Evolutionary conservation across 805 yeast species (phyloP), one percentile per base, ranked within the genome.

Genomic region (Yamadazyma sp.): DNA sequence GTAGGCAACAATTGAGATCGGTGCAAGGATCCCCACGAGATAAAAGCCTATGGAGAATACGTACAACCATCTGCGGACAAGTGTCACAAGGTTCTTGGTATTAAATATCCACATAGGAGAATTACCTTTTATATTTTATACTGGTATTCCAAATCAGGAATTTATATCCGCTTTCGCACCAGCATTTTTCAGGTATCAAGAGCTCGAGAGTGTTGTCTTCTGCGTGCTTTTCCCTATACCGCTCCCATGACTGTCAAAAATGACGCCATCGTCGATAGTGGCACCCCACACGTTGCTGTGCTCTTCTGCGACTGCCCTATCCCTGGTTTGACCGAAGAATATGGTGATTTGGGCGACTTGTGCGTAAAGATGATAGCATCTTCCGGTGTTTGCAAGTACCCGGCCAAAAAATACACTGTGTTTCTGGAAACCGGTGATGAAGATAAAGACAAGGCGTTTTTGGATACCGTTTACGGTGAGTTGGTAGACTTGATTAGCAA

Each of bases 291-390:
- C 40, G 54, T 69, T 31, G 73, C 73, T 11, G 56, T 70, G 14
- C 47, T 70, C n/a, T 65, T 59, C 3, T 56, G 65, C 40, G 75
- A 71, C 42, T 59, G 63, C 5, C 64, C 67, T 5, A 59, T 60
- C 19, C 47, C 48, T 8, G 59, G 50, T 16, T 42, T 57, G 13
- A 44, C 56, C 14, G 58, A 49, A 12, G 49, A 48, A n/a, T 66
- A 49, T 48, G 82, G 82, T 1, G 78, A 75, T 51, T 77, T 72
- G 50, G 82, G 78, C 2, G 78, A 76, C 42, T 70, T 69, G 45
- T 64, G 71, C 17, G 45, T 46, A 1, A 49, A 49, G 5, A 51
- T 75, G 6, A 41, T 77, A 28, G 32, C 37, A 17, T 40, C 36
- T 12, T 37, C 45, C 2, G 46, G 44, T 3, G 28, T 32, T 16